These are phyloP conservation scores for Didymella sp. DNA, from an alignment of 2,329 filamentous ascomycete genomes.

Conservation along the genomic window DNA sequence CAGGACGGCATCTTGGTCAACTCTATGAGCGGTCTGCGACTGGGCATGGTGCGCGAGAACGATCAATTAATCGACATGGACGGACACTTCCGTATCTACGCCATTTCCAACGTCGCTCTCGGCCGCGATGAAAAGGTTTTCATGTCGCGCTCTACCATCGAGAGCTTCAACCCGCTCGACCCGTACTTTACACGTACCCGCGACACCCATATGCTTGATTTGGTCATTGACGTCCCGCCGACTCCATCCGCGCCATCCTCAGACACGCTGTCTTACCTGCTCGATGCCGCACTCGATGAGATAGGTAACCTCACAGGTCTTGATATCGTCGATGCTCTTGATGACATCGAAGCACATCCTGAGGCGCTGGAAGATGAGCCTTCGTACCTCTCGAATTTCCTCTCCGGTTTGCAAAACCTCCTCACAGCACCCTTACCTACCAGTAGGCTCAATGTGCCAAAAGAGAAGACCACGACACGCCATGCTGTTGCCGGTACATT, in stretches of 20 bases:
- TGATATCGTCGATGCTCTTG: constrained; percentile 30
- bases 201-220: constrained; percentile 74
- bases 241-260: constrained; percentile 27
- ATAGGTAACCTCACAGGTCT: constrained; percentile 34
- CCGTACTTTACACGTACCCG: constrained; percentile 82
- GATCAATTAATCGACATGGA: constrained; percentile 48
- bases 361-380: constrained; percentile 35
- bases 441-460: constrained; percentile 15
- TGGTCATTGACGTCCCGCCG: constrained; percentile 67
- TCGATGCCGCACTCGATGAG: constrained; percentile 33
- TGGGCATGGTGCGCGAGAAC: constrained; percentile 73
- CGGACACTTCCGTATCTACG: constrained; percentile 73
- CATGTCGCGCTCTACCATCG: constrained; percentile 72
- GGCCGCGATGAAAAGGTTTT: constrained; percentile 89
- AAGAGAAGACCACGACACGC: constrained; percentile 26
- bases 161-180: constrained; percentile 76
- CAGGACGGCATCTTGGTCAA: constrained; percentile 66
- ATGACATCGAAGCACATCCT: constrained; percentile 35
- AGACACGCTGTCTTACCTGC: constrained; percentile 28
- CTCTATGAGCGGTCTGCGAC: constrained; percentile 65
- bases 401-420: constrained; percentile 47
- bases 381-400: constrained; percentile 44
- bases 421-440: constrained; percentile 37
- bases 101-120: constrained; percentile 79
- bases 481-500: constrained; percentile 57